Evolutionary conservation across 345 rosid species (phyloP), one percentile per base, ranked within the genome.

Genomic region (Schrenkiella parvula): DNA sequence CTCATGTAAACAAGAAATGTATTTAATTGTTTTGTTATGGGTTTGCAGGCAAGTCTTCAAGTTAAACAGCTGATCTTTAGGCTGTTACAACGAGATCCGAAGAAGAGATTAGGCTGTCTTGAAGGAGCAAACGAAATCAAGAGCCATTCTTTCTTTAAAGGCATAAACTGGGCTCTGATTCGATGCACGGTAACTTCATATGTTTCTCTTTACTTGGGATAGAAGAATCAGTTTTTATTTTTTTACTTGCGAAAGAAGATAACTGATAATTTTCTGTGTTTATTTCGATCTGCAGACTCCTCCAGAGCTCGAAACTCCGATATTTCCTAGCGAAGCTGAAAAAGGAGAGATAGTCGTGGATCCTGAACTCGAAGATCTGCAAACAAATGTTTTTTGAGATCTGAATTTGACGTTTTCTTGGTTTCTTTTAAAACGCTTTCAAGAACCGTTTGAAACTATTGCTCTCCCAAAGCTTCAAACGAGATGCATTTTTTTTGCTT

Each of bases 91-190:
- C 81, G 89, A 79, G 96, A 93, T 77, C 95, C 96, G n/a, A 88
- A 85, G 73, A 80, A 50, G 71, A 88, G 98, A 78, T 67, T 91
- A 79, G 97, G 93, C 7, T 85, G 95, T 14, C 81, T 64, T 2
- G 95, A 88, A 85, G 98, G 97, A 67, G 89, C 91, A n/a, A 87
- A 81, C 4, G 97, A 89, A 63, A 74, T 93, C 31, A 93, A 93
- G 82, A 64, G 79, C n/a, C 98, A 93, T 73, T 80, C 91, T 7
- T 91, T 85, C 82, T 93, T 91, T 81, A 88, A 79, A 31, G 93
- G 90, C 25, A 50, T 85, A 73, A 89, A 88, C 42, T 93, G 97
- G 97, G 95, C 98, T 70, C 75, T 93, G 9, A 84, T 93, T 59
- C 97, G 98, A 23, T 87, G 92, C 89, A 80, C 69, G 89, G 98